Base-by-base conservation (phyloP, 1,284 basidiomycete genomes). In the Chiua sp. region DNA sequence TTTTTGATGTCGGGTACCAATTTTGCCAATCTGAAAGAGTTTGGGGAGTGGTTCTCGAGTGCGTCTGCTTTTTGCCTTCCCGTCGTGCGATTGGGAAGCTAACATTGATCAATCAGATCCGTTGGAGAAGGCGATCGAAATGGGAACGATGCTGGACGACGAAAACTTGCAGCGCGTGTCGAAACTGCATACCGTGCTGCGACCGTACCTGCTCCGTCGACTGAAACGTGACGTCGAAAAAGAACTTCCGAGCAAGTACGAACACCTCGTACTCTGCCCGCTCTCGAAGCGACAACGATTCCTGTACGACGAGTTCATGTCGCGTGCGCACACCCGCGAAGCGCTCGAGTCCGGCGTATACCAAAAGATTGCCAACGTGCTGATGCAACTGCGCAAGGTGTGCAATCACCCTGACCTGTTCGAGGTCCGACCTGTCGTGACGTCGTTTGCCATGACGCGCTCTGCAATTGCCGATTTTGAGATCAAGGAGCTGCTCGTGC, bases 241-340 rank as follows among this genome's bases (percentile, higher is more conserved):
- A 70, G 94, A 98, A 72, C 82, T 99, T 22, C 97, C 97, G 0
- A 91, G 90, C 78, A 99, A 99, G 75, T 95, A 88, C 72, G 97
- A 98, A 67, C 96, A 98, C 72, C 87, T 98, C 56, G 87, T 98
- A 42, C 86, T 95, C 51, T 98, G 96, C 69, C 90, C 92, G 2
- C 80, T 99, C 8, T 98, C 96, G 37, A 98, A 98, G 73, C 87
- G 97, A 2, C 97, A 99, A 70, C 91, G 96, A 8, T 97, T 94
- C 75, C 84, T 99, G 11, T 99, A 99, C 77, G 97, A 99, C 80
- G 97, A 98, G 75, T 98, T 98, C 79, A 98, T 99, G 96, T 85
- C 91, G 7, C 87, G 97, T 32, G 88, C 93, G 0, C 90, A 94
- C 62, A 98, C 97, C 3, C 86, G 87, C 47, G 90, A 93, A 67